Evolutionary conservation across 306 rosid species (phyloP).

Genomic region (Cucurbita pepo): DNA sequence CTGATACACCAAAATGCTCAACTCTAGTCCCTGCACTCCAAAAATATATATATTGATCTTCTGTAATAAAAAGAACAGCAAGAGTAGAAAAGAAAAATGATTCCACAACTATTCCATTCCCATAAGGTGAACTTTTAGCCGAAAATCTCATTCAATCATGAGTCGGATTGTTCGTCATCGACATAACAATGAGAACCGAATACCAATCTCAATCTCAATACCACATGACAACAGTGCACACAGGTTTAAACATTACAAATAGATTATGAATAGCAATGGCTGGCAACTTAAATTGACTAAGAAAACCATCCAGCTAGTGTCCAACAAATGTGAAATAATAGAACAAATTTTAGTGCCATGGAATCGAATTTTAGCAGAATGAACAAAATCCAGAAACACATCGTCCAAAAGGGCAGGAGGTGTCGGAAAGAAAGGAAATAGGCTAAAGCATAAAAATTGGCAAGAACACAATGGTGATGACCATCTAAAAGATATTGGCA

Average conservation of each 20-base stretch:
- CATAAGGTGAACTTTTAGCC: not conserved
- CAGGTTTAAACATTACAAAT: not conserved
- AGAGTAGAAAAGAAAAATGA: not conserved
- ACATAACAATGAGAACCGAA: not conserved
- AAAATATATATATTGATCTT: not conserved
- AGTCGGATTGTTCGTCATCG: not conserved
- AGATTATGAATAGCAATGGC: not conserved
- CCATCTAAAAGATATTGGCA: not conserved
- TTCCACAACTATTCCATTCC: not conserved
- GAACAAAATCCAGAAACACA: too few relatives aligned
- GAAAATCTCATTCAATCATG: not conserved
- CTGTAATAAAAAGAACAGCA: not conserved
- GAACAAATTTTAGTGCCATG: not conserved
- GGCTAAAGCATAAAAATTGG: not conserved
- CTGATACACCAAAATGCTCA: not conserved
- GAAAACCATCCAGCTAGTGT: not conserved
- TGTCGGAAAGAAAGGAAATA: not conserved
- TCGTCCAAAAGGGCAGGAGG: not conserved
- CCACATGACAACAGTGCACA: not conserved
- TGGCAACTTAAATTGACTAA: not conserved
- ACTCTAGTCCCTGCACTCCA: constrained; percentile 4
- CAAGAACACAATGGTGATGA: not conserved
- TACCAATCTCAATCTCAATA: too few relatives aligned
- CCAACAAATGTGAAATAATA: not conserved
- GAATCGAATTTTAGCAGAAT: too few relatives aligned